Conservation (phyloP, 179 eudicot genomes). For the Actinidia chinensis region DNA sequence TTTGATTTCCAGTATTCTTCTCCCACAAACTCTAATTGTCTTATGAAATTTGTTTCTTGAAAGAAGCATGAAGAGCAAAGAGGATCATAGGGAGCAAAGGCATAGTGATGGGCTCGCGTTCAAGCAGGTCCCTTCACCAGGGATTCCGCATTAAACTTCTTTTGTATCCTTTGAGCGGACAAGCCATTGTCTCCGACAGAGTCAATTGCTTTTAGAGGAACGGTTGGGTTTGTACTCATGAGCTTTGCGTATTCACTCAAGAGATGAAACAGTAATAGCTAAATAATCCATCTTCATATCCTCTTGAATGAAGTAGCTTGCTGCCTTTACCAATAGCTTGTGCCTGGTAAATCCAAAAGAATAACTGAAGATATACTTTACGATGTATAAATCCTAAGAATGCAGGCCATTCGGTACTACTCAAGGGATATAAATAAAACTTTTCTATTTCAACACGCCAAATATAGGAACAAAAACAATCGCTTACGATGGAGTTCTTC, state of each 20-base stretch:
- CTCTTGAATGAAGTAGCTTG: slow-evolving; percentile 60
- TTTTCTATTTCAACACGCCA: no score
- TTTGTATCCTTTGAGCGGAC: slow-evolving; percentile 47
- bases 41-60: slow-evolving; percentile 39
- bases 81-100: slow-evolving; percentile 65
- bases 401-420: no score
- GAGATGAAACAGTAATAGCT: slow-evolving; percentile 85
- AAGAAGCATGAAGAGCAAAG: slow-evolving; percentile 32
- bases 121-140: slow-evolving; percentile 58
- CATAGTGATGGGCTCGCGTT: slow-evolving; percentile 50
- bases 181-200: slow-evolving; percentile 75
- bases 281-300: slow-evolving; percentile 78
- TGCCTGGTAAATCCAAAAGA: no score
- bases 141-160: slow-evolving; percentile 61
- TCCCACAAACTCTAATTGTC: slow-evolving; percentile 67
- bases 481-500: neutral
- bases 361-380: no score
- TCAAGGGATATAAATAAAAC: no score
- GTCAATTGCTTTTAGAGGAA: slow-evolving; percentile 59
- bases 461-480: no score
- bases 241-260: slow-evolving; percentile 76
- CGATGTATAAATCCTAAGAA: no score
- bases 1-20: slow-evolving; percentile 47
- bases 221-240: slow-evolving; percentile 61
- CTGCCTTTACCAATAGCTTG: slow-evolving; percentile 71